Conservation (phyloP, 2,329 filamentous ascomycete species). For the Endocalyx cinctus region DNA sequence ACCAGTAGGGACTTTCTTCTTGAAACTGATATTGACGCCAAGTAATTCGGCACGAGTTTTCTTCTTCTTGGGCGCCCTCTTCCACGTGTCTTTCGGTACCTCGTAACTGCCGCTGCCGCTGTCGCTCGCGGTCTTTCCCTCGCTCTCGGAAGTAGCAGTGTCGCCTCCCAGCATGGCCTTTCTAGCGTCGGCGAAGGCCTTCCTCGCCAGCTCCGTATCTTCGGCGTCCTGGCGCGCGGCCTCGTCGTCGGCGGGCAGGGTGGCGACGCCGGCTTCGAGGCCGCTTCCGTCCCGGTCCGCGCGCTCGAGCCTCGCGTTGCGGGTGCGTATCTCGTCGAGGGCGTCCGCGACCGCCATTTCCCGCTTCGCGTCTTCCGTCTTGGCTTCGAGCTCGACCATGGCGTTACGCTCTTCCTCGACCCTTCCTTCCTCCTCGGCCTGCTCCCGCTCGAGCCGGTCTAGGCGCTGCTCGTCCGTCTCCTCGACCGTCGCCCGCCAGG, state of each 20-base stretch:
- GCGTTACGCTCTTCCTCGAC: slow-evolving; percentile 74
- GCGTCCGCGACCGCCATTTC: slow-evolving; percentile 98
- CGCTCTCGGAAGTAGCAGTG: no score
- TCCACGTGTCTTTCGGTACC: no score
- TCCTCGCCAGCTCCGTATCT: slow-evolving; percentile 74
- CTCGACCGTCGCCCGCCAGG: slow-evolving; percentile 64
- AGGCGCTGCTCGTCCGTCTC: slow-evolving; percentile 86
- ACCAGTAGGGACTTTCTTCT: no score
- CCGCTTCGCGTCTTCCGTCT: slow-evolving; percentile 84
- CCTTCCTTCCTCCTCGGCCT: slow-evolving; percentile 41
- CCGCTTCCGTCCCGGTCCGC: slow-evolving; percentile 65
- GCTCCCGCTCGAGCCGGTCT: slow-evolving; percentile 67
- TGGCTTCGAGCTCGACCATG: slow-evolving; percentile 92
- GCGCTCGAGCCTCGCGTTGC: slow-evolving; percentile 83
- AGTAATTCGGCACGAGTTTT: slow-evolving; percentile 71
- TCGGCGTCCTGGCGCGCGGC: slow-evolving; percentile 67
- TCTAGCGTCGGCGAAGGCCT: slow-evolving; percentile 70
- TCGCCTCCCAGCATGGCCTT: no score
- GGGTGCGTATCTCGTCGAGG: slow-evolving; percentile 85
- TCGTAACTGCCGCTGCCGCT: background rate
- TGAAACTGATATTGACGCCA: no score
- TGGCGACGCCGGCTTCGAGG: slow-evolving; percentile 52
- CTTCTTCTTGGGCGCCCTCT: slow-evolving; percentile 78
- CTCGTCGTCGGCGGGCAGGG: slow-evolving; percentile 54
- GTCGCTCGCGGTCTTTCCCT: slow-evolving; percentile 31